Evolutionary conservation across 805 yeast species (phyloP).

Genomic region (Monosporozyma unispora): DNA sequence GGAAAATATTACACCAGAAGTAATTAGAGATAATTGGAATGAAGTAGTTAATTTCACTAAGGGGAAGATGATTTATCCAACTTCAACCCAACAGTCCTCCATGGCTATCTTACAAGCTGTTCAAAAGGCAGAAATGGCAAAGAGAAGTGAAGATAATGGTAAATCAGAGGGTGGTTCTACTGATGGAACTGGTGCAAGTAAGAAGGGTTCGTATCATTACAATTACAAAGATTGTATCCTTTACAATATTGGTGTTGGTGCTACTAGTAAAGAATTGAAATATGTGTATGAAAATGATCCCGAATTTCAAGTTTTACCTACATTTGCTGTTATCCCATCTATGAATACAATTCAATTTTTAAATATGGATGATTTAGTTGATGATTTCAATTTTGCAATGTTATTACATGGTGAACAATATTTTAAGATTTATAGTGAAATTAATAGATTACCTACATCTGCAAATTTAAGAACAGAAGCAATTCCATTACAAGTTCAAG

Average conservation of each 20-base stretch:
- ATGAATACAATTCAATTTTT: constrained; percentile 55
- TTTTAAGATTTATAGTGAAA: constrained; percentile 47
- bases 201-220: constrained; percentile 37
- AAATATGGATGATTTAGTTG: constrained; percentile 53
- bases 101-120: constrained; percentile 67
- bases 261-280: constrained; percentile 63
- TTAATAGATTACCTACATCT: constrained; percentile 70
- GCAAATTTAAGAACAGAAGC: constrained; percentile 55
- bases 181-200: constrained; percentile 7
- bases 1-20: constrained; percentile 48
- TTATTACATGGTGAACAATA: constrained; percentile 94
- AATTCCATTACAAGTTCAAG: constrained; percentile 63
- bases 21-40: constrained; percentile 56
- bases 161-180: not conserved
- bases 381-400: constrained; percentile 80
- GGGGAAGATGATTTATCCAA: constrained; percentile 41
- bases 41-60: constrained; percentile 57
- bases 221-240: constrained; percentile 65
- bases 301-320: constrained; percentile 78
- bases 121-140: constrained; percentile 27
- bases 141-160: constrained; percentile 29
- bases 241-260: constrained; percentile 87
- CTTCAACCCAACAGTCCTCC: constrained; percentile 63
- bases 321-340: constrained; percentile 84
- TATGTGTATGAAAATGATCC: constrained; percentile 69